These are phyloP conservation scores for Anthostomella pinea DNA, from an alignment of 2,329 filamentous ascomycete species.

Conservation along the genomic window DNA sequence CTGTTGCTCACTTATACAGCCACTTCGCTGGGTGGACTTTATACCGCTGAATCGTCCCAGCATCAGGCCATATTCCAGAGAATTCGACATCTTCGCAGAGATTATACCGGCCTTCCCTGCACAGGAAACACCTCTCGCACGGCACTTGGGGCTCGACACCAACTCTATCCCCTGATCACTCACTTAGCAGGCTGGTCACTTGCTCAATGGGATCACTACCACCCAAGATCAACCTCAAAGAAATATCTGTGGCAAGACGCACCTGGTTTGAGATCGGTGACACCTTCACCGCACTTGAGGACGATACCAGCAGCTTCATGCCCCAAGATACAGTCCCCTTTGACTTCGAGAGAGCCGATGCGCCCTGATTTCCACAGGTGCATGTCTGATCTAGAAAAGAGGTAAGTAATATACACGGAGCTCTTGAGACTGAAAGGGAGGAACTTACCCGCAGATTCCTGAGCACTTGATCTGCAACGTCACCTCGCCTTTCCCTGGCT, in stretches of 20 bases:
- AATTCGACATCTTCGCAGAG: conserved; percentile 62
- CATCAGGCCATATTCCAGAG: conserved; percentile 58
- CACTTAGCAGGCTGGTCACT: neutral
- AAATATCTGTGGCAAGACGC: conserved; percentile 6
- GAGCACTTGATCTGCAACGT: conserved; percentile 61
- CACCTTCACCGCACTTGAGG: conserved; percentile 53
- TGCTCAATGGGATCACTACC: neutral
- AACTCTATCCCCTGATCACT: conserved; percentile 55
- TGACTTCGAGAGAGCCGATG: conserved; percentile 61
- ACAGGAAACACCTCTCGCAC: conserved; percentile 59
- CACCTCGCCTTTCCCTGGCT: conserved; percentile 52
- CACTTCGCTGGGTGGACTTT: conserved; percentile 61
- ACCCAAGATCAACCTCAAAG: neutral
- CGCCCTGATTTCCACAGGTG: conserved; percentile 66
- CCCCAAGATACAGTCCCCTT: conserved; percentile 62
- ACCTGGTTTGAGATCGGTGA: conserved; percentile 48
- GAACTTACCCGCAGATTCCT: conserved; percentile 58
- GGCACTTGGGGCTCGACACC: conserved; percentile 66
- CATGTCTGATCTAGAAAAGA: conserved; percentile 54
- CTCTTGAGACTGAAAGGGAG: neutral
- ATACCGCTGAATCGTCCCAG: conserved; percentile 59
- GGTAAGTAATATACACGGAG: conserved; percentile 6
- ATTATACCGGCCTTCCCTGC: conserved; percentile 59
- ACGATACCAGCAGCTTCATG: conserved; percentile 64
- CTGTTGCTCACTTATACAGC: conserved; percentile 44